Conservation (phyloP, 805 yeast species). For the Candida coquimbonensis region DNA sequence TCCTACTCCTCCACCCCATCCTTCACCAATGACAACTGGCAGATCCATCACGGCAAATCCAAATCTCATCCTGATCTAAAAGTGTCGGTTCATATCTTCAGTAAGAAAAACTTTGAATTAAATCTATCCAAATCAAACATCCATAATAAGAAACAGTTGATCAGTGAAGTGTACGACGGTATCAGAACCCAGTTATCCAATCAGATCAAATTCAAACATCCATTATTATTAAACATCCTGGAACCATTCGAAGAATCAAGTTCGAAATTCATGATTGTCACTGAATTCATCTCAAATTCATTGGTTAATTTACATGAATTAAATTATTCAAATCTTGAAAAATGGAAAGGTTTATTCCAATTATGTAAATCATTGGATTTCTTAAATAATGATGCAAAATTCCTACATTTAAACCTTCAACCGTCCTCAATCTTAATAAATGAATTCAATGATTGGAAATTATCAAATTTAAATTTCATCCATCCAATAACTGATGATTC, state of each 20-base stretch:
- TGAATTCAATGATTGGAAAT: conserved; percentile 89
- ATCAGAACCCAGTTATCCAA: conserved; percentile 63
- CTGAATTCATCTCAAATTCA: conserved; percentile 66
- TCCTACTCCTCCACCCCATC: conserved; percentile 59
- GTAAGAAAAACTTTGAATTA: conserved; percentile 66
- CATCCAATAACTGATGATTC: conserved; percentile 35
- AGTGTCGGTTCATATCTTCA: conserved; percentile 83
- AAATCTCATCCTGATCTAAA: conserved; percentile 30
- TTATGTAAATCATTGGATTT: conserved; percentile 73
- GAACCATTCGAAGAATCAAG: conserved; percentile 90
- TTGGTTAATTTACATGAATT: conserved; percentile 33
- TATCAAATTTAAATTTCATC: conserved; percentile 64
- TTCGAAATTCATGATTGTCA: conserved; percentile 69
- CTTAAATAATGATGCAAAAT: conserved; percentile 67
- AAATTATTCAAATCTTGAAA: conserved; percentile 41
- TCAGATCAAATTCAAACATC: conserved; percentile 80
- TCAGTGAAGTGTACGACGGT: conserved; percentile 58
- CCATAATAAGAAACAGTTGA: conserved; percentile 35
- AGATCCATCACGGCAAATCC: conserved; percentile 72
- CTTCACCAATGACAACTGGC: conserved; percentile 74
- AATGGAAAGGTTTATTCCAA: conserved; percentile 79
- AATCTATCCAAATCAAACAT: conserved; percentile 41
- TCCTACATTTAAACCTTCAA: conserved; percentile 69
- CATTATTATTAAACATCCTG: conserved; percentile 71
- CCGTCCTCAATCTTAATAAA: conserved; percentile 76